Evolutionary conservation across 176 grass and related monocot genomes (phyloP).

Genomic region (Phoenix roebelenii): DNA sequence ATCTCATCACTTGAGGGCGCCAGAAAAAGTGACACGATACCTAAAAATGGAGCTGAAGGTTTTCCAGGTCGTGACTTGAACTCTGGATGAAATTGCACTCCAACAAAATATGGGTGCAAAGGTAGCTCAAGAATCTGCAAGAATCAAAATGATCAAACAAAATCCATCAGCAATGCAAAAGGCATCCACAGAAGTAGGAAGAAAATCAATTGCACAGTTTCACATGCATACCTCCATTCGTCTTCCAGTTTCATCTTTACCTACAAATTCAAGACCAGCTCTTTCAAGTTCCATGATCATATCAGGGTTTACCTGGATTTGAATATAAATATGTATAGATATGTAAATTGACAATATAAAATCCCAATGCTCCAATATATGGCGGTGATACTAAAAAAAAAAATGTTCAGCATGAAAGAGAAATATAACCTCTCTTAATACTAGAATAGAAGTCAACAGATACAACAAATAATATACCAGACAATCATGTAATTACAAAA

Average conservation of each 20-base stretch:
- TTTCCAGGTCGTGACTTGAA: conserved; percentile 39
- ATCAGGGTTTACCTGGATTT: conserved; percentile 45
- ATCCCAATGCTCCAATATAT: too few relatives aligned
- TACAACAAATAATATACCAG: too few relatives aligned
- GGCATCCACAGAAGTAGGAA: neutral
- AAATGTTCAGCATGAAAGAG: too few relatives aligned
- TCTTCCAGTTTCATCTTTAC: conserved; percentile 41
- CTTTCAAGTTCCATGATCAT: conserved; percentile 40
- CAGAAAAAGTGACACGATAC: neutral
- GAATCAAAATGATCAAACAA: neutral
- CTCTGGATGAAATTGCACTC: conserved; percentile 53
- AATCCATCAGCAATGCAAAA: too few relatives aligned
- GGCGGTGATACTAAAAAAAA: too few relatives aligned
- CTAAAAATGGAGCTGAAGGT: conserved; percentile 41
- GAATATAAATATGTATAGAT: neutral
- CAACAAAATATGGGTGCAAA: conserved; percentile 37
- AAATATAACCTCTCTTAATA: too few relatives aligned
- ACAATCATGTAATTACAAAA: neutral
- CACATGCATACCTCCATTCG: conserved; percentile 32
- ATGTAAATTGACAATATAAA: too few relatives aligned
- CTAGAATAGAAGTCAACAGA: too few relatives aligned
- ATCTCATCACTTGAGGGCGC: neutral
- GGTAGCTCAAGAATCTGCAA: conserved; percentile 40
- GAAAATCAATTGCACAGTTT: neutral
- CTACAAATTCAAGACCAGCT: conserved; percentile 39